Conservation (phyloP, 2,329 filamentous ascomycete genomes). For the Pseudofabraea citricarpa region DNA sequence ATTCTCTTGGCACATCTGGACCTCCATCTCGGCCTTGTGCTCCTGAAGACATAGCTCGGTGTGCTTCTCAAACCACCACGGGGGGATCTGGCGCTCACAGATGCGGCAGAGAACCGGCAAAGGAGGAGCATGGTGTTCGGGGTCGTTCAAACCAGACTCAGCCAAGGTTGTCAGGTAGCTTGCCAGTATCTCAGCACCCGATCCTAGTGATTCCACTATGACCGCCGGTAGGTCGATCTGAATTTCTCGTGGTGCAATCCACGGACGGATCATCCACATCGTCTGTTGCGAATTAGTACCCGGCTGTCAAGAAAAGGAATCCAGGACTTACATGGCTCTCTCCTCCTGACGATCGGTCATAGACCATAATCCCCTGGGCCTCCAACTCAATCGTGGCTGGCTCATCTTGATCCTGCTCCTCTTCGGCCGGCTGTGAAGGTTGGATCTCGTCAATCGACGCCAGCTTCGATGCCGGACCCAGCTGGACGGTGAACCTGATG, state of each 20-base stretch:
- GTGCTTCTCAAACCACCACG: conserved; percentile 99
- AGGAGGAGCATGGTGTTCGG: conserved; percentile 73
- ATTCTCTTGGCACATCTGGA: conserved; percentile 91
- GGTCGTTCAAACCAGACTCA: conserved; percentile 73
- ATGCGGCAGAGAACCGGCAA: conserved; percentile 89
- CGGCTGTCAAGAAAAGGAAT: conserved; percentile 4
- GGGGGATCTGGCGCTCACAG: conserved; percentile 92
- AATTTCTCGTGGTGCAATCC: conserved; percentile 81
- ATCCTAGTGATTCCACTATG: conserved; percentile 88
- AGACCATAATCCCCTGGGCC: conserved; percentile 97
- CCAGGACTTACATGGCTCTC: conserved; percentile 76
- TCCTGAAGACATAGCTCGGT: conserved; percentile 94
- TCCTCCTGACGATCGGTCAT: conserved; percentile 78
- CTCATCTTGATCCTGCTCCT: conserved; percentile 29
- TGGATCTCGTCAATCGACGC: conserved; percentile 34
- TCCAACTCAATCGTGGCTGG: conserved; percentile 71
- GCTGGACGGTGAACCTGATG: conserved; percentile 70
- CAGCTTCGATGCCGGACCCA: conserved; percentile 66
- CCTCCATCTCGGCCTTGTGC: conserved; percentile 94
- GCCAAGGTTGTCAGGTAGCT: conserved; percentile 88
- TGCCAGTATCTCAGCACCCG: conserved; percentile 90
- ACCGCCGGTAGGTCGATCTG: conserved; percentile 89
- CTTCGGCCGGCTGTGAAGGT: conserved; percentile 14
- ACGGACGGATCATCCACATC: conserved; percentile 99
- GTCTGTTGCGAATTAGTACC: conserved; percentile 52